Evolutionary conservation across 1,139 yeast genomes (phyloP).

Genomic region (Yamadazyma sp.): DNA sequence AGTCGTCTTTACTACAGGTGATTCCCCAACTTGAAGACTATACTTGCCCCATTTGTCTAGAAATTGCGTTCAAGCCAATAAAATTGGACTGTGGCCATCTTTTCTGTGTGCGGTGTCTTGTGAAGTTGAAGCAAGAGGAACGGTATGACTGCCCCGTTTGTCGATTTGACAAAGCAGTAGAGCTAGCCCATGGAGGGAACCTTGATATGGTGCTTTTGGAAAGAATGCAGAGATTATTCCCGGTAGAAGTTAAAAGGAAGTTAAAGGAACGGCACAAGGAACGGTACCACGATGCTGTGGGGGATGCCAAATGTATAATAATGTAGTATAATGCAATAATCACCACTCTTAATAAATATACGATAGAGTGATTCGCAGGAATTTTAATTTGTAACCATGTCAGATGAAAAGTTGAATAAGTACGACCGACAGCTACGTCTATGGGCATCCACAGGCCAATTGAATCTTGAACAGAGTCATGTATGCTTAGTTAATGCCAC

Average conservation of each 20-base stretch:
- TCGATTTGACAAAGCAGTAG: slow-evolving; percentile 50
- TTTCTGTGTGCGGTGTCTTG: slow-evolving; percentile 71
- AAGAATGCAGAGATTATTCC: slow-evolving; percentile 60
- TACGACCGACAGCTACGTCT: slow-evolving; percentile 88
- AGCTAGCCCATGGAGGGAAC: slow-evolving; percentile 58
- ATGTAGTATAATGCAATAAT: slow-evolving; percentile 13
- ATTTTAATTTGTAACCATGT: slow-evolving; percentile 13
- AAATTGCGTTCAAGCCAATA: slow-evolving; percentile 71
- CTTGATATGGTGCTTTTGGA: slow-evolving; percentile 55
- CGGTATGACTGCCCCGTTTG: slow-evolving; percentile 70
- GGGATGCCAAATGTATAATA: slow-evolving; percentile 30
- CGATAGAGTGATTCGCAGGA: too few relatives aligned
- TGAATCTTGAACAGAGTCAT: slow-evolving; percentile 54
- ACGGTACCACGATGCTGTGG: slow-evolving; percentile 31
- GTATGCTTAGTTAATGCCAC: slow-evolving; percentile 65
- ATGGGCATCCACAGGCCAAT: slow-evolving; percentile 84
- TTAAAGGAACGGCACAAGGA: slow-evolving; percentile 60
- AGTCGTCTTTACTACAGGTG: slow-evolving; percentile 51
- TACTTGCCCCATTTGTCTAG: slow-evolving; percentile 69
- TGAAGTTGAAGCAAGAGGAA: slow-evolving; percentile 58
- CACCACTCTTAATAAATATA: too few relatives aligned
- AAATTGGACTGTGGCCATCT: slow-evolving; percentile 61
- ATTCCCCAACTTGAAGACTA: slow-evolving; percentile 77
- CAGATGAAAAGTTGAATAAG: slow-evolving; percentile 42
- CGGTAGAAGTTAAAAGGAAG: slow-evolving; percentile 64